Percentiles rank a stretch among this genome's conserved stretches.
Conservation (phyloP, 2,329 filamentous ascomycete genomes). For the Diaporthe eres region DNA sequence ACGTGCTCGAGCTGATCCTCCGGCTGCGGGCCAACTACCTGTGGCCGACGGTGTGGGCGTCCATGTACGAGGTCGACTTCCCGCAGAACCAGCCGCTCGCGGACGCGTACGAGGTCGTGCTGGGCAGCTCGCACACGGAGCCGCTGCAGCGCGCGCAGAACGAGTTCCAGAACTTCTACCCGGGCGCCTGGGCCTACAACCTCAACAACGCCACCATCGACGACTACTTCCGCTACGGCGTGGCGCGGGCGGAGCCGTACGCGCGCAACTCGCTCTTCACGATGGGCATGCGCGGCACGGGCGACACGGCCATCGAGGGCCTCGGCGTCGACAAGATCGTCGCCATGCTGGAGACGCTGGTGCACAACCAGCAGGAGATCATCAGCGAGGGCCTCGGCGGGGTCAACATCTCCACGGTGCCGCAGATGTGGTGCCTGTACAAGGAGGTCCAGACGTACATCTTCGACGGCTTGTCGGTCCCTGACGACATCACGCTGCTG, state of each 20-base stretch:
- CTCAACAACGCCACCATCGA: slow-evolving; percentile 78
- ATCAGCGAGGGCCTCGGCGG: slow-evolving; percentile 68
- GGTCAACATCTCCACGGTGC: slow-evolving; percentile 65
- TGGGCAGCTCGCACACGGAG: slow-evolving; percentile 81
- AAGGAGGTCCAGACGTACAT: slow-evolving; percentile 82
- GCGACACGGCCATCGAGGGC: slow-evolving; percentile 72
- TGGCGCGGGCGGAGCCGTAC: slow-evolving; percentile 74
- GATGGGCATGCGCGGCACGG: slow-evolving; percentile 78
- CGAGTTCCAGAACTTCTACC: slow-evolving; percentile 66
- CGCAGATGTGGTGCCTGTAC: slow-evolving; percentile 81
- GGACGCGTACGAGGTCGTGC: slow-evolving; percentile 81
- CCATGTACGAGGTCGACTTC: slow-evolving; percentile 81
- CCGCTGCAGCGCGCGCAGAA: slow-evolving; percentile 76
- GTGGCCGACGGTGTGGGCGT: slow-evolving; percentile 77
- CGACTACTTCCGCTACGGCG: slow-evolving; percentile 78
- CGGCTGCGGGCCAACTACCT: slow-evolving; percentile 80
- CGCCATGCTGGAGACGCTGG: slow-evolving; percentile 70
- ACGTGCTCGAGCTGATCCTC: slow-evolving; percentile 79
- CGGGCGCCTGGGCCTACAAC: slow-evolving; percentile 78
- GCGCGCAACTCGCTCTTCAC: slow-evolving; percentile 76
- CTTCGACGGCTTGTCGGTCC: slow-evolving; percentile 72
- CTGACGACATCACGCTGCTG: slow-evolving; percentile 77
- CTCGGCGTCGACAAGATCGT: slow-evolving; percentile 71
- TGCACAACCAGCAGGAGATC: slow-evolving; percentile 71
- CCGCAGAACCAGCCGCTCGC: slow-evolving; percentile 76